Evolutionary conservation across 495 filamentous ascomycete species (phyloP).

Genomic region (Annulohypoxylon maeteangense): DNA sequence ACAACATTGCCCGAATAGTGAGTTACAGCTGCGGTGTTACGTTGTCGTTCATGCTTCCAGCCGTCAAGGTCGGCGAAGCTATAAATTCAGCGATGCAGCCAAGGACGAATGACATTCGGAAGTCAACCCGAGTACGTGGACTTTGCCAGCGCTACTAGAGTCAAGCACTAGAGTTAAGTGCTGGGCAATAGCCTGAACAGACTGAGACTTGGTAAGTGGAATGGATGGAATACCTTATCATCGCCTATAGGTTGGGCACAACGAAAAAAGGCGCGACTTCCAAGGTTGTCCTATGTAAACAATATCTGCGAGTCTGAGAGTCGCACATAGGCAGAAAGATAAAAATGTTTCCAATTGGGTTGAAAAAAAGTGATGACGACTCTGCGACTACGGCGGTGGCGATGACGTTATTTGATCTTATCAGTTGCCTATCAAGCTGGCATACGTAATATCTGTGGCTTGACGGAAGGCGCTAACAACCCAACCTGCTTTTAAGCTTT

Average conservation of each 20-base stretch:
- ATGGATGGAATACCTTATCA: background rate
- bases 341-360: background rate
- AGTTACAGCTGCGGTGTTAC: constrained; percentile 18
- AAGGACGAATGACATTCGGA: background rate
- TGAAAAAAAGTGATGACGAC: constrained; percentile 23
- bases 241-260: constrained; percentile 2
- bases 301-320: background rate
- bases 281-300: background rate
- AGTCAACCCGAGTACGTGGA: background rate
- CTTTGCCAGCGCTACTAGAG: background rate
- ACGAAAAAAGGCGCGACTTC: background rate
- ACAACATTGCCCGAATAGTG: background rate
- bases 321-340: background rate
- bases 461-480: background rate
- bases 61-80: background rate
- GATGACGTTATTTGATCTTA: constrained; percentile 40
- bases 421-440: background rate
- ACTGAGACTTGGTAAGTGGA: background rate
- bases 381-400: background rate
- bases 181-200: background rate
- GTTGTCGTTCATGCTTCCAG: constrained; percentile 4
- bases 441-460: constrained; percentile 31
- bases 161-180: no score
- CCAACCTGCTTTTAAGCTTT: background rate
- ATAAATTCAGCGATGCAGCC: background rate